Evolutionary conservation across 345 rosid species (phyloP), one percentile per base, ranked within the genome.

Genomic region (Linum trigynum): DNA sequence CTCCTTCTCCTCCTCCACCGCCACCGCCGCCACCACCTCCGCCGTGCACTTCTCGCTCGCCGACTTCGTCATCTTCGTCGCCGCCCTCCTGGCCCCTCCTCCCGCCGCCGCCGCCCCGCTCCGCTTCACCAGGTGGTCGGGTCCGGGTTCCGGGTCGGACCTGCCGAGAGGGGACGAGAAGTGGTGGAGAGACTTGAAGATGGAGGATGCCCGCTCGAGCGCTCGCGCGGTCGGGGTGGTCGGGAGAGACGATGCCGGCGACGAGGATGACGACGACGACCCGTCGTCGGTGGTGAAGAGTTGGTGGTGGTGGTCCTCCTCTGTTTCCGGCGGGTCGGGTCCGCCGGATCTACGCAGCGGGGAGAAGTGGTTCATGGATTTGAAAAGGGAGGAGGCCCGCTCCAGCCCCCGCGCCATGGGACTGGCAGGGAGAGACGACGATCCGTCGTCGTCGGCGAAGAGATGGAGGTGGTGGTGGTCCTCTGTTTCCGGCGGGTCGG

Each of bases 1-100:
- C 45, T 77, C 83, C 68, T 12, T 12, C 2, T 17, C 48, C 0
- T 37, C 67, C 43, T 55, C 71, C 39, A 67, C 66, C 58, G 61
- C 77, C 60, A 38, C 71, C 36, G 6, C 53, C 48, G 48, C 72
- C 45, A 57, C 51, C 59, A 8, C 9, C 63, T 38, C 69, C 17
- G 72, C 65, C 66, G 61, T 5, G 5, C 38, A 57, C 37, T 74
- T 84, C 72, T 81, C 86, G 75, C 96, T 89, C 2, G 83, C 86
- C 1, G 91, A 86, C 74, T 83, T 92, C 75, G 78, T 87, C 87
- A 92, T 78, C 70, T 70, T 81, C 67, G 64, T 56, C 64, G 5
- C 11, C 17, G 23, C 63, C 59, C 55, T 58, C 5, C 5, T 32
- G 38, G 38, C 61, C 36, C 38, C 36, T 10, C 32, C 59, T 7